Evolutionary conservation across 441 rosid species (phyloP).

Genomic region (Hura crepitans): DNA sequence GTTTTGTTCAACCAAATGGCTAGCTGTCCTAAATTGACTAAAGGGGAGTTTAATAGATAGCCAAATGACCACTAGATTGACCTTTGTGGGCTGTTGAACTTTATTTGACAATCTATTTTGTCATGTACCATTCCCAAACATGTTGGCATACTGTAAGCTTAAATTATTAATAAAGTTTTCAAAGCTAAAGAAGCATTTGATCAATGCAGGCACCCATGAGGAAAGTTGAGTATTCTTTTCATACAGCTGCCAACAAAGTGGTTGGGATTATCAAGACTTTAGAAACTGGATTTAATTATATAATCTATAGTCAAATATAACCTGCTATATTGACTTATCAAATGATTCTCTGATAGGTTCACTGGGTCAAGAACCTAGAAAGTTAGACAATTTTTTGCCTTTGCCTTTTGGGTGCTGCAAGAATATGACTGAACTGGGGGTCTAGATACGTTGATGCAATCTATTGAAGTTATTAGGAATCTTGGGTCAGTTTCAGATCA

Average conservation of each 20-base stretch:
- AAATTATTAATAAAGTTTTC: not conserved
- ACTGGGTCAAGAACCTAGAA: constrained; percentile 4
- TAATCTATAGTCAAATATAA: constrained; percentile 11
- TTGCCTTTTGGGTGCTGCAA: not conserved
- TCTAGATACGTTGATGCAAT: not conserved
- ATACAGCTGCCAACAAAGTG: constrained; percentile 5
- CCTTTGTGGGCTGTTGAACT: constrained; percentile 8
- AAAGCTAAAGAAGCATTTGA: not conserved
- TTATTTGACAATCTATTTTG: not conserved
- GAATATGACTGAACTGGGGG: not conserved
- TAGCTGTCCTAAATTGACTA: constrained; percentile 23
- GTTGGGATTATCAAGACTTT: constrained; percentile 11
- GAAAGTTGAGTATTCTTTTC: constrained; percentile 8
- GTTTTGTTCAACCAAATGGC: not conserved
- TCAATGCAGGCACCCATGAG: not conserved
- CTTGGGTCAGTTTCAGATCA: not conserved
- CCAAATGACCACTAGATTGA: constrained; percentile 10
- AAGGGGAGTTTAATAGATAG: constrained; percentile 8
- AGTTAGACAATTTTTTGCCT: not conserved
- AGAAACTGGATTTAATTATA: not conserved
- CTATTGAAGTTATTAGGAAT: not conserved
- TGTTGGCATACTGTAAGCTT: not conserved
- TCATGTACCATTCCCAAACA: constrained; percentile 4
- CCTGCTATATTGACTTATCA: constrained; percentile 20
- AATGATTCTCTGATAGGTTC: not conserved